Conservation (phyloP, 306 rosid genomes). For the Crataegus laevigata region DNA sequence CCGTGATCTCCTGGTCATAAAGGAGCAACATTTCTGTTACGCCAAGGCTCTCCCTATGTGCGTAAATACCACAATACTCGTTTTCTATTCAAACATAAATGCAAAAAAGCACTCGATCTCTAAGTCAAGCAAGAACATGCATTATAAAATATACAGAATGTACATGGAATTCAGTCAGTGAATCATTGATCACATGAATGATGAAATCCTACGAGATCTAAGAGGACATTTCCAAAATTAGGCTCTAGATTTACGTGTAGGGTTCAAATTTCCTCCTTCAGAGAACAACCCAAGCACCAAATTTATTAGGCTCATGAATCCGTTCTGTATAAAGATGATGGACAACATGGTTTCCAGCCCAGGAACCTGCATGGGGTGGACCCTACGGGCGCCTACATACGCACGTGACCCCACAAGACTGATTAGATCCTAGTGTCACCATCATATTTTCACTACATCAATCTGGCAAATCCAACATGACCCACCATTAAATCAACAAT, state of each 20-base stretch:
- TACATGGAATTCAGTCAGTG: neutral
- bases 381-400: neutral
- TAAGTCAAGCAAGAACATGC: neutral
- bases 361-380: neutral
- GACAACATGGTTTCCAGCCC: neutral
- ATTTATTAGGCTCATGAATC: neutral
- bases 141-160: neutral
- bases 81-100: no score
- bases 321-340: neutral
- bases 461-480: neutral
- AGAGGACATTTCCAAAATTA: neutral
- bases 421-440: neutral
- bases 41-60: no score
- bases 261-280: neutral
- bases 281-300: neutral
- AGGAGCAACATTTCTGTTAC: no score
- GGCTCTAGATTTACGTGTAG: neutral
- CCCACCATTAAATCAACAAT: neutral
- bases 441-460: neutral
- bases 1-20: fast-evolving
- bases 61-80: no score
- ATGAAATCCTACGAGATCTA: neutral
- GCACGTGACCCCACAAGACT: neutral
- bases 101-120: no score
- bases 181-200: neutral